A percentile compares a stretch with the other conserved stretches of the same genome.
Evolutionary conservation across 805 yeast genomes (phyloP).

Genomic region (Candida succiphila): DNA sequence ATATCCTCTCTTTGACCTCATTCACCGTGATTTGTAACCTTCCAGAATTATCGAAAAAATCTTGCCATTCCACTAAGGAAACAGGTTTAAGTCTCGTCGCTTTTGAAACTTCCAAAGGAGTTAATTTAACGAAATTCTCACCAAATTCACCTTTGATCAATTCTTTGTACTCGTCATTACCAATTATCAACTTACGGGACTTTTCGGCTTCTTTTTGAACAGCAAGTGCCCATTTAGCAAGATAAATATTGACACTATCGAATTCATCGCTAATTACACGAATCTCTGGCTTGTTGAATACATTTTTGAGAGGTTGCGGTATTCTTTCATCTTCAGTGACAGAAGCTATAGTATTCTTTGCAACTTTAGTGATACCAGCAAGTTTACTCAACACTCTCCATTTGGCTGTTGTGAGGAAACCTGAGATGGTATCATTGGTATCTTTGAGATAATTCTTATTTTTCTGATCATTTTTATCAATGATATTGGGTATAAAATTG

Average conservation of each 20-base stretch:
- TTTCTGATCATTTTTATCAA: constrained; percentile 17
- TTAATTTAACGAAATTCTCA: constrained; percentile 35
- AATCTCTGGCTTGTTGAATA: constrained; percentile 73
- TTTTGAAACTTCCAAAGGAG: constrained; percentile 47
- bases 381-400: constrained; percentile 83
- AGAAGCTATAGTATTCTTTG: constrained; percentile 54
- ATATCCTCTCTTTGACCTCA: constrained; percentile 75
- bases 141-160: constrained; percentile 55
- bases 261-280: constrained; percentile 77
- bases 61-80: constrained; percentile 69
- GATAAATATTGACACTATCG: constrained; percentile 82
- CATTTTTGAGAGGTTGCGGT: constrained; percentile 47
- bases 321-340: constrained; percentile 32
- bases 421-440: constrained; percentile 26
- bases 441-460: constrained; percentile 21
- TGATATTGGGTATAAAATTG: constrained; percentile 42
- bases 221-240: constrained; percentile 95
- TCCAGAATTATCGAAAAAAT: constrained; percentile 75
- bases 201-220: constrained; percentile 86
- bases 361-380: constrained; percentile 64
- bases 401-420: constrained; percentile 55
- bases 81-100: constrained; percentile 63
- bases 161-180: constrained; percentile 49
- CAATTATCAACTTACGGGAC: constrained; percentile 38
- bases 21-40: constrained; percentile 58